Conservation (phyloP, 2,329 filamentous ascomycete species). For the Trichoderma hamatum region DNA sequence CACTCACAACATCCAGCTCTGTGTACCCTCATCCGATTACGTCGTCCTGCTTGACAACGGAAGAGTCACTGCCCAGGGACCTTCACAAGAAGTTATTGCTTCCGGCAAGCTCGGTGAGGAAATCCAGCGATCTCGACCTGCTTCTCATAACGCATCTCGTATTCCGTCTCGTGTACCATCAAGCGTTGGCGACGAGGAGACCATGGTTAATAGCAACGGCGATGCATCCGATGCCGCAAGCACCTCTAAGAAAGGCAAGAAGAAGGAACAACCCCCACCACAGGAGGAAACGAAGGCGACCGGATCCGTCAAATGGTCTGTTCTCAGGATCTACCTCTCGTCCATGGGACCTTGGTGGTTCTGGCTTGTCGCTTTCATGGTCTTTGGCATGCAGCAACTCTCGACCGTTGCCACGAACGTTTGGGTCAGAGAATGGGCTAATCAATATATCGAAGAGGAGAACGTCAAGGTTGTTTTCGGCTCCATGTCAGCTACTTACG, state of each 20-base stretch:
- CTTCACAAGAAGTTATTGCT: slow-evolving; percentile 74
- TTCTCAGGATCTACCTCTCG: slow-evolving; percentile 80
- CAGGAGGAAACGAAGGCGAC: slow-evolving; percentile 78
- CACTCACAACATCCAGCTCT: slow-evolving; percentile 91
- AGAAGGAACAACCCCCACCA: slow-evolving; percentile 49
- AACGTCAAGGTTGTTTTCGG: slow-evolving; percentile 31
- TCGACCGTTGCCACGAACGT: slow-evolving; percentile 85
- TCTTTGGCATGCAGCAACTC: slow-evolving; percentile 82
- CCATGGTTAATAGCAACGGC: slow-evolving; percentile 55
- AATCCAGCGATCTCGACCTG: slow-evolving; percentile 69
- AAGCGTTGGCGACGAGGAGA: slow-evolving; percentile 68
- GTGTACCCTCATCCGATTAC: slow-evolving; percentile 76
- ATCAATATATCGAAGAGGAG: slow-evolving; percentile 70
- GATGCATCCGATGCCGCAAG: slow-evolving; percentile 51
- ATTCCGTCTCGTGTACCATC: slow-evolving; percentile 79
- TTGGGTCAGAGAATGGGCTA: slow-evolving; percentile 95
- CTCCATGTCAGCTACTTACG: slow-evolving; percentile 33
- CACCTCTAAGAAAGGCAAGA: slow-evolving; percentile 52
- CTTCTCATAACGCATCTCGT: slow-evolving; percentile 70
- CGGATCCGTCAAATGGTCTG: slow-evolving; percentile 84
- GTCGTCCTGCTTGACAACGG: slow-evolving; percentile 89
- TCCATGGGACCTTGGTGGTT: slow-evolving; percentile 98
- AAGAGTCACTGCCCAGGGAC: slow-evolving; percentile 74
- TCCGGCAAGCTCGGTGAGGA: slow-evolving; percentile 92
- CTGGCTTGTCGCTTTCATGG: slow-evolving; percentile 74